These are phyloP conservation scores for Fomitopsis serialis DNA, from an alignment of 768 basidiomycete genomes.

Conservation along the genomic window DNA sequence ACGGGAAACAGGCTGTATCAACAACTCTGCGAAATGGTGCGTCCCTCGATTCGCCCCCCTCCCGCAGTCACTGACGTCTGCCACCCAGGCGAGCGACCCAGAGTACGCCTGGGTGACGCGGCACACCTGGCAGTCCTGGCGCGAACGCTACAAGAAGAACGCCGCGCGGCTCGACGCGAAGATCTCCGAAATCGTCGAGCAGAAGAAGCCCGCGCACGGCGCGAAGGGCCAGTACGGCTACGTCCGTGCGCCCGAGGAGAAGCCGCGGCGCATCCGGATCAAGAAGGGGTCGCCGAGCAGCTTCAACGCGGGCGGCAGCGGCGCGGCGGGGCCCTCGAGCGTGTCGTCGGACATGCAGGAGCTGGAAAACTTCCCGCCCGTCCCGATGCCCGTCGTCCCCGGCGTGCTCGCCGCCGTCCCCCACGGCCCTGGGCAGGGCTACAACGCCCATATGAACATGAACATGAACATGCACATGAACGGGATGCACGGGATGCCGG, in stretches of 20 bases:
- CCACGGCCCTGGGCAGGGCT: conserved; percentile 1
- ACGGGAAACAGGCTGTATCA: conserved; percentile 82
- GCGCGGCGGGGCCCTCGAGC: conserved; percentile 10
- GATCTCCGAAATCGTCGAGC: conserved; percentile 62
- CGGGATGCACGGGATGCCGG: not conserved
- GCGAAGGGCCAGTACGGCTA: conserved; percentile 84
- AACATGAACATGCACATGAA: too few relatives aligned
- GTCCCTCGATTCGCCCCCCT: conserved; percentile 7
- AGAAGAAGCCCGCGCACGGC: conserved; percentile 61
- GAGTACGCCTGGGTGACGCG: conserved; percentile 76
- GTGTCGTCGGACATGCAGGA: conserved; percentile 2
- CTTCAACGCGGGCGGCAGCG: not conserved
- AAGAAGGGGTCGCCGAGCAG: conserved; percentile 8
- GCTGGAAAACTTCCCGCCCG: conserved; percentile 14
- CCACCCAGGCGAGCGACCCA: conserved; percentile 51
- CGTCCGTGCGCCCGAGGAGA: conserved; percentile 70
- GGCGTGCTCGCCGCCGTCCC: conserved; percentile 11
- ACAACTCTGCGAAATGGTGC: conserved; percentile 70
- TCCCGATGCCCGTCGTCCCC: conserved; percentile 7
- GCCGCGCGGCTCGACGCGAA: conserved; percentile 56
- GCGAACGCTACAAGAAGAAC: conserved; percentile 86
- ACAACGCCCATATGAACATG: too few relatives aligned
- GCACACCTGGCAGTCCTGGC: conserved; percentile 89
- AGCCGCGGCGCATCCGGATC: conserved; percentile 36
- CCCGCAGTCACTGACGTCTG: not conserved